These are phyloP conservation scores for Solanum medicagineum DNA, from an alignment of 257 asterid species.

Conservation along the genomic window DNA sequence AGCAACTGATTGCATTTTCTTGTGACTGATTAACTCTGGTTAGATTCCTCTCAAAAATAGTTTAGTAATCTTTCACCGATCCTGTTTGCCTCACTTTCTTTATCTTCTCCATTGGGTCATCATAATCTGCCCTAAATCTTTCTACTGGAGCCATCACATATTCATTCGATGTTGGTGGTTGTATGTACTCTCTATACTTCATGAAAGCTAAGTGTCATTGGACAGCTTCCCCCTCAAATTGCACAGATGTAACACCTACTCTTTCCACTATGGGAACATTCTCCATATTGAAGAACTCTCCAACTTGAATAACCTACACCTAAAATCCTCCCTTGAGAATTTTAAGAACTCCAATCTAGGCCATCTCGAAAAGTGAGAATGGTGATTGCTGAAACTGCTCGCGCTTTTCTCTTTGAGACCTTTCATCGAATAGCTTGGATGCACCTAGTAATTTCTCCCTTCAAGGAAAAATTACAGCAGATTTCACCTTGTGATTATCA, in stretches of 20 bases:
- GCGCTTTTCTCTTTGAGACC: not conserved
- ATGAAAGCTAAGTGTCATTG: not conserved
- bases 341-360: not conserved
- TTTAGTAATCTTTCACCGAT: no score
- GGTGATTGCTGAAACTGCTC: not conserved
- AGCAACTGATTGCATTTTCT: not conserved
- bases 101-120: not conserved
- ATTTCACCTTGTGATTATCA: no score
- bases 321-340: not conserved
- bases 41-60: not conserved
- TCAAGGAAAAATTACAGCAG: not conserved
- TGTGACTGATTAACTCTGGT: no score
- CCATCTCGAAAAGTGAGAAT: not conserved
- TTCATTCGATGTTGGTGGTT: not conserved
- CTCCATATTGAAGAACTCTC: not conserved
- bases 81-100: no score
- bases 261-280: not conserved
- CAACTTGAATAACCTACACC: not conserved
- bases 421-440: not conserved
- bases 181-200: not conserved
- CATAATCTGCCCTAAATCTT: not conserved
- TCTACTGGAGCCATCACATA: not conserved
- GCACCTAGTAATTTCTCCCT: accelerated
- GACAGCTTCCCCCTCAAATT: not conserved
- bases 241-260: not conserved